Base-by-base conservation (phyloP, 192 early-diverging fungal genomes). In the Phycomyces blakesleeanus region DNA sequence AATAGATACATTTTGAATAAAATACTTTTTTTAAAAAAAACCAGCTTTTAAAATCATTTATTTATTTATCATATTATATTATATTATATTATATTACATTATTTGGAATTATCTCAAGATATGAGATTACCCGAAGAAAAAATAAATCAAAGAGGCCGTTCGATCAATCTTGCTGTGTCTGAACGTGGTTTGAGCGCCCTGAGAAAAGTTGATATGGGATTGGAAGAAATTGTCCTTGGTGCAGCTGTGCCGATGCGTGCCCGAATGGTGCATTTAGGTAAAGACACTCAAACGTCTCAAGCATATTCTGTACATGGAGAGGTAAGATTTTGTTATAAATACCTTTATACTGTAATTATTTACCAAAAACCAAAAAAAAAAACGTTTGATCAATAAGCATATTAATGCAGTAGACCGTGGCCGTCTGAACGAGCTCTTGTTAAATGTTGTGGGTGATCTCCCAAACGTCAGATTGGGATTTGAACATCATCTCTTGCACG, bases 321-420 rank as follows among this genome's bases (percentile, higher is more conserved):
- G 84, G 88, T 90, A 78, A 63, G 10, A 26, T 14, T 26, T 20
- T 18, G 7, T n/a, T n/a, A n/a, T n/a, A n/a, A n/a, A n/a, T n/a
- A n/a, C n/a, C n/a, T n/a, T n/a, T n/a, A n/a, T n/a, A n/a, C n/a
- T n/a, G n/a, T n/a, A n/a, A n/a, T n/a, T n/a, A n/a, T 52, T 51
- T 42, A n/a, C 8, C 12, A 0, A 41, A n/a, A n/a, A n/a, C n/a
- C n/a, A n/a, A n/a, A n/a, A n/a, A 9, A 37, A 15, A 41, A 16
- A 20, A 29, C n/a, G n/a, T n/a, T n/a, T n/a, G n/a, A n/a, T n/a
- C 47, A n/a, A 18, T 51, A 34, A 93, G 86, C 88, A 88, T 73
- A 98, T 96, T 69, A 94, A 98, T 84, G 94, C 94, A 37, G 86
- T 97, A 0, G 94, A 94, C 68, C 81, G 96, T 39, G 88, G 87